Base-by-base conservation (phyloP, 768 basidiomycete genomes). In the Galerina marginata region DNA sequence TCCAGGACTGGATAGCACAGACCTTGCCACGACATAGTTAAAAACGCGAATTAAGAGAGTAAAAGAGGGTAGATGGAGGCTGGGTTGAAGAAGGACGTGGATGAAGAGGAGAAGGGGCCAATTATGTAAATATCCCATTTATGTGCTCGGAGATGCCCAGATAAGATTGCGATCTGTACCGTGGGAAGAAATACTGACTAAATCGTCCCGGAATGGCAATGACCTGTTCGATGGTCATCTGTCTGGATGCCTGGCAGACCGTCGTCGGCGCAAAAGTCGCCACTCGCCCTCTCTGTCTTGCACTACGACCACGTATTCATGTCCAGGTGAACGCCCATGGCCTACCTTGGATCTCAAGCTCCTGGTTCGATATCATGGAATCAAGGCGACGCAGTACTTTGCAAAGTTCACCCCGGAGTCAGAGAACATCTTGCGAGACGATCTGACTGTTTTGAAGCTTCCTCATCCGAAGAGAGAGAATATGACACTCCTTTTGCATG, bases 21-120 rank as follows among this genome's bases (percentile, higher is more conserved):
- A 91, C 89, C 64, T 87, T 90, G 87, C 88, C 89, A 90, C 69
- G 88, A 89, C 90, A 91, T 90, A 47, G 58, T 71, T 57, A 59
- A 51, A 59, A 54, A 58, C 57, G 47, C 39, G 52, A 56, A 47
- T 58, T 56, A 59, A 48, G 46, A 55, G 56, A 53, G 16, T 50
- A 36, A 48, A 42, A 53, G 45, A 46, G 50, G 44, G 38, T 29
- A 56, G 56, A 57, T 26, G 39, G 43, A 20, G 29, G 4, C 37
- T 29, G 20, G 11, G 23, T 16, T 38, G 36, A 43, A 52, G 55
- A 46, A 49, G 43, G 44, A 33, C 45, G 52, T 43, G 38, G 48
- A 51, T 29, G 58, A 59, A 60, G 59, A 66, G 61, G 59, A 60
- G 62, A 66, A 45, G 20, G 43, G 25, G 26, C 59, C 59, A 54